Conservation (phyloP, 1,284 basidiomycete genomes). For the Boletus nobilissimus region DNA sequence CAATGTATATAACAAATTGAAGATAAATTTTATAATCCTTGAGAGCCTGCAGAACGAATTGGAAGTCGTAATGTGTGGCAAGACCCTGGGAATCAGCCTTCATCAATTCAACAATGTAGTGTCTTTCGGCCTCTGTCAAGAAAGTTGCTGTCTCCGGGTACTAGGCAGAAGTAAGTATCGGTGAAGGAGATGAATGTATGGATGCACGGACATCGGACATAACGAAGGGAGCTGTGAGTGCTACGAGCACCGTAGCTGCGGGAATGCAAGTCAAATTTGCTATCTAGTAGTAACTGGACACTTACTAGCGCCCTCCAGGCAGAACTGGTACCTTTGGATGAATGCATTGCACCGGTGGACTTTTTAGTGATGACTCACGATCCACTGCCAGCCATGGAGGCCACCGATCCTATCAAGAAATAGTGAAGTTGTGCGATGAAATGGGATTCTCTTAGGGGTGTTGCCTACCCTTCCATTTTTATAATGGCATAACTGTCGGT, state of each 20-base stretch:
- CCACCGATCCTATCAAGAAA: slow-evolving; percentile 49
- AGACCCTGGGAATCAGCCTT: slow-evolving; percentile 52
- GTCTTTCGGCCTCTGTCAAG: slow-evolving; percentile 52
- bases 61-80: slow-evolving; percentile 48
- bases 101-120: slow-evolving; percentile 49
- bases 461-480: slow-evolving; percentile 50
- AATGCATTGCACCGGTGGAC: slow-evolving; percentile 11
- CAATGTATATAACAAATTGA: slow-evolving; percentile 56
- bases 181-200: too few species aligned
- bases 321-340: slow-evolving; percentile 39
- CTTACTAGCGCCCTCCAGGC: slow-evolving; percentile 47
- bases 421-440: slow-evolving; percentile 8
- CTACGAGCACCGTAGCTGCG: slow-evolving; percentile 51
- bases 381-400: slow-evolving; percentile 59
- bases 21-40: slow-evolving; percentile 58
- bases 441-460: background rate
- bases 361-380: slow-evolving; percentile 50
- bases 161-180: too few species aligned
- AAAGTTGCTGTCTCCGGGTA: slow-evolving; percentile 61
- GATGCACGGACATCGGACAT: slow-evolving; percentile 56
- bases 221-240: slow-evolving; percentile 53
- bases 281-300: too few species aligned
- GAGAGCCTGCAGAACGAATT: slow-evolving; percentile 54
- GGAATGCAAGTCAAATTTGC: background rate
- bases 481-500: slow-evolving; percentile 46